phyloP scores from a whole-genome alignment of 768 basidiomycete genomes.

The Tricholoma sp. region DNA sequence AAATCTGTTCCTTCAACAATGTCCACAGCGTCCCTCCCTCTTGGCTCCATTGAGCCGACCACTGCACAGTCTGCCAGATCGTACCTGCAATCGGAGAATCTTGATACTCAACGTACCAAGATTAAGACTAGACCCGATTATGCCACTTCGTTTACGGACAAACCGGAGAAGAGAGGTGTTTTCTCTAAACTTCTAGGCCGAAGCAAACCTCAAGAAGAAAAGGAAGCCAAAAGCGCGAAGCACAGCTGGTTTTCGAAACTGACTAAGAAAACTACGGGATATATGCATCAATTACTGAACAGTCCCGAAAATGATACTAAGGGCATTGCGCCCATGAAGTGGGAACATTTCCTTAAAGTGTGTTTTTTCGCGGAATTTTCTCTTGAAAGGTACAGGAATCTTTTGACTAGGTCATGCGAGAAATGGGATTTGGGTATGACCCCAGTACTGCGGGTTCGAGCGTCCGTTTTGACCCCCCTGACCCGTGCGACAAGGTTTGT shows the following conservation, averaged over 20 bases:
- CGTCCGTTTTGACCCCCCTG: constrained; percentile 76
- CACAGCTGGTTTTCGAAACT: constrained; percentile 53
- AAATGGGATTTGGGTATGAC: constrained; percentile 72
- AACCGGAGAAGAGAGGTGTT: constrained; percentile 41
- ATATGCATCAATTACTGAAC: constrained; percentile 62
- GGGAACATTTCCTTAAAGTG: constrained; percentile 77
- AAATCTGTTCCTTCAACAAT: constrained; percentile 20
- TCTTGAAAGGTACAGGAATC: background rate
- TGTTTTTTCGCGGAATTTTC: constrained; percentile 4
- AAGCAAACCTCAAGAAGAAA: constrained; percentile 33
- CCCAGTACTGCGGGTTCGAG: constrained; percentile 78
- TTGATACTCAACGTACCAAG: constrained; percentile 52
- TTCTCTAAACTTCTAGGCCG: constrained; percentile 42
- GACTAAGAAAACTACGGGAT: constrained; percentile 50
- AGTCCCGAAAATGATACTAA: constrained; percentile 51
- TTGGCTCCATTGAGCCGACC: constrained; percentile 39
- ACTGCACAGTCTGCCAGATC: constrained; percentile 66
- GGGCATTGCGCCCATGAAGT: constrained; percentile 60
- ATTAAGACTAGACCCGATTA: constrained; percentile 65
- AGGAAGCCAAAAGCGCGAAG: constrained; percentile 34
- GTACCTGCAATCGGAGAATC: constrained; percentile 53
- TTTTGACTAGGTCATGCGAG: constrained; percentile 57
- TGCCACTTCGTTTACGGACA: constrained; percentile 37
- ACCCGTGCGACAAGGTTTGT: constrained; percentile 36
- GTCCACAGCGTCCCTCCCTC: constrained; percentile 28